Evolutionary conservation across 257 asterid species (phyloP).

Genomic region (Cruciata laevipes): DNA sequence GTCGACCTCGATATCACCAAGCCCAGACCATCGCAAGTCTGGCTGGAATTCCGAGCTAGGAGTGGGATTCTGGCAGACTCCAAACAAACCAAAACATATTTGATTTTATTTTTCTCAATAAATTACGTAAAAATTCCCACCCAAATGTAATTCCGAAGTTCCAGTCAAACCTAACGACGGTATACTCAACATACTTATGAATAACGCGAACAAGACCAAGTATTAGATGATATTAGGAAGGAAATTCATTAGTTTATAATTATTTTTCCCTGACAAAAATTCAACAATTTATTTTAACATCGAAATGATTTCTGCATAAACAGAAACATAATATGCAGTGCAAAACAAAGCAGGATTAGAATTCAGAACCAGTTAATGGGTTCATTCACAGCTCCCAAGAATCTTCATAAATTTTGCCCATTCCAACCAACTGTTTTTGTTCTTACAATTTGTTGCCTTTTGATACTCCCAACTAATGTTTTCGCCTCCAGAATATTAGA

Average conservation of each 20-base stretch:
- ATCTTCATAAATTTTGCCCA: constrained; percentile 13
- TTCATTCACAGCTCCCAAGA: constrained; percentile 7
- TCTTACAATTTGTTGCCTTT: constrained; percentile 15
- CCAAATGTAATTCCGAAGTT: background rate
- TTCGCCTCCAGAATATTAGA: constrained; percentile 10
- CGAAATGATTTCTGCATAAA: background rate
- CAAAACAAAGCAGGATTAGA: background rate
- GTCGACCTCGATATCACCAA: no score
- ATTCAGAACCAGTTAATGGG: constrained; percentile 24
- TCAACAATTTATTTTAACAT: background rate
- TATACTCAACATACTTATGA: background rate
- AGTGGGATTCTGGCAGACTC: no score
- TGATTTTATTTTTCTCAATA: no score
- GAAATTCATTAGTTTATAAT: constrained; percentile 3
- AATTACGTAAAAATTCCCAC: background rate
- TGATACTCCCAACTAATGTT: constrained; percentile 18
- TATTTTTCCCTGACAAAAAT: background rate
- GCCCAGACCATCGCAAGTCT: no score
- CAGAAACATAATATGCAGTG: background rate
- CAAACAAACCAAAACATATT: no score
- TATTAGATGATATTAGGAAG: constrained; percentile 30
- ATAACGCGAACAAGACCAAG: background rate
- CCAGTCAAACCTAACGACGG: background rate
- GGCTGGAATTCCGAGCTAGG: no score
- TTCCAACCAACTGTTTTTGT: background rate